A percentile compares a stretch with the other conserved stretches of the same genome.
Evolutionary conservation across 1,284 basidiomycete species (phyloP).

Genomic region (Tremellales sp.): DNA sequence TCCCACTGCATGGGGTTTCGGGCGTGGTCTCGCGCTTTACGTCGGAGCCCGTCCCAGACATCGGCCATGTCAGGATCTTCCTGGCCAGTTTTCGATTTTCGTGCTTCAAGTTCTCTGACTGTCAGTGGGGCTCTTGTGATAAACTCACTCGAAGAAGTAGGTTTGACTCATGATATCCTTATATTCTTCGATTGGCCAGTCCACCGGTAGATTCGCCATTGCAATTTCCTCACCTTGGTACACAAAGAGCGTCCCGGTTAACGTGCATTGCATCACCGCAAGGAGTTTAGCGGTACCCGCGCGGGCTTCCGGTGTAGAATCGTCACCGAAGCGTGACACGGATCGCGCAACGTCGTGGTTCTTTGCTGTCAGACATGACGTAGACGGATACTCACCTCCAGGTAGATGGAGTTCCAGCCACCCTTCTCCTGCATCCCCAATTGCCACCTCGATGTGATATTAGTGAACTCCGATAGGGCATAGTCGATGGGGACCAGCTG

Average conservation of each 20-base stretch:
- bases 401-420: constrained; percentile 14
- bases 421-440: constrained; percentile 8
- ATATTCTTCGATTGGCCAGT: constrained; percentile 68
- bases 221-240: constrained; percentile 73
- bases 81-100: constrained; percentile 46
- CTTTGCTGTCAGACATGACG: constrained; percentile 8
- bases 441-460: constrained; percentile 11
- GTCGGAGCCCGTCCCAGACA: constrained; percentile 57
- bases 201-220: constrained; percentile 62
- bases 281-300: constrained; percentile 61
- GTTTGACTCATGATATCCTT: constrained; percentile 56
- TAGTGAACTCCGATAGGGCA: constrained; percentile 13
- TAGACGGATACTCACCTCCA: constrained; percentile 9
- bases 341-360: constrained; percentile 53
- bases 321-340: constrained; percentile 64
- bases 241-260: constrained; percentile 65
- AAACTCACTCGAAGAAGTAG: constrained; percentile 6
- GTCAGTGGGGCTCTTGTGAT: too few species aligned
- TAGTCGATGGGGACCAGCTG: constrained; percentile 7
- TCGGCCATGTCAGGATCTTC: constrained; percentile 59
- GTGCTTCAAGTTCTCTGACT: constrained; percentile 8
- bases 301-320: constrained; percentile 57
- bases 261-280: constrained; percentile 59
- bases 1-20: constrained; percentile 57
- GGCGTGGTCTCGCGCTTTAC: constrained; percentile 66